phyloP scores from a whole-genome alignment of 2,329 filamentous ascomycete genomes.

The Torrubiellomyces zombiae region DNA sequence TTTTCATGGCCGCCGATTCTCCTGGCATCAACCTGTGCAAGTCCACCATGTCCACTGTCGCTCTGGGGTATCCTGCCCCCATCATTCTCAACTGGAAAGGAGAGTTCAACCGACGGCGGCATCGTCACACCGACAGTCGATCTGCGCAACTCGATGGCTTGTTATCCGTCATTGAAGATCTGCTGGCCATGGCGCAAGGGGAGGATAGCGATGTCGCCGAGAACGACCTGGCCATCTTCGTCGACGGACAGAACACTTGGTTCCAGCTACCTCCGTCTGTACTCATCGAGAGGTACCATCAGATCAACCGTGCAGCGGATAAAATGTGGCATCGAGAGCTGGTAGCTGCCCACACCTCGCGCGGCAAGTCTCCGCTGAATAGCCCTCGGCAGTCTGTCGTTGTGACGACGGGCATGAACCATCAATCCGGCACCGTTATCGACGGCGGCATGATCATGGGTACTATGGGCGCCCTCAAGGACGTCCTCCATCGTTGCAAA shows the following conservation, averaged over 20 bases:
- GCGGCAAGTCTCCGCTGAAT: background rate
- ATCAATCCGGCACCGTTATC: conserved; percentile 14
- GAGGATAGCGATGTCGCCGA: conserved; percentile 3
- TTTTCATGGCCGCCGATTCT: conserved; percentile 21
- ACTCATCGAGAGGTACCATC: conserved; percentile 18
- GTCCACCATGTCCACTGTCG: conserved; percentile 19
- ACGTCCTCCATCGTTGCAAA: conserved; percentile 10
- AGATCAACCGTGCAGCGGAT: conserved; percentile 17
- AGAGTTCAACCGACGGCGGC: conserved; percentile 19
- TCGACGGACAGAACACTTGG: conserved; percentile 22
- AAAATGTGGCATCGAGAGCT: conserved; percentile 11
- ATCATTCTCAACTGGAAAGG: conserved; percentile 20
- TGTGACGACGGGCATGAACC: conserved; percentile 18
- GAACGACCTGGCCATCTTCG: conserved; percentile 14
- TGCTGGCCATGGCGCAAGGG: conserved; percentile 3
- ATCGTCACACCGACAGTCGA: conserved; percentile 21
- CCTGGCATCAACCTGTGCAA: conserved; percentile 22
- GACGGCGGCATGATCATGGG: conserved; percentile 19
- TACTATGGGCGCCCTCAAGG: conserved; percentile 12
- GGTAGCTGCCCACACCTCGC: conserved; percentile 6
- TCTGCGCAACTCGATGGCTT: conserved; percentile 19
- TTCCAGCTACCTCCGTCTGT: conserved; percentile 22
- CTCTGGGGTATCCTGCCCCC: conserved; percentile 20
- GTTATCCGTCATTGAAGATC: conserved; percentile 11
- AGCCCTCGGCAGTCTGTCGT: conserved; percentile 14